Evolutionary conservation across 73 alveolate genomes (phyloP).

Genomic region (Paramecium sexaurelia): DNA sequence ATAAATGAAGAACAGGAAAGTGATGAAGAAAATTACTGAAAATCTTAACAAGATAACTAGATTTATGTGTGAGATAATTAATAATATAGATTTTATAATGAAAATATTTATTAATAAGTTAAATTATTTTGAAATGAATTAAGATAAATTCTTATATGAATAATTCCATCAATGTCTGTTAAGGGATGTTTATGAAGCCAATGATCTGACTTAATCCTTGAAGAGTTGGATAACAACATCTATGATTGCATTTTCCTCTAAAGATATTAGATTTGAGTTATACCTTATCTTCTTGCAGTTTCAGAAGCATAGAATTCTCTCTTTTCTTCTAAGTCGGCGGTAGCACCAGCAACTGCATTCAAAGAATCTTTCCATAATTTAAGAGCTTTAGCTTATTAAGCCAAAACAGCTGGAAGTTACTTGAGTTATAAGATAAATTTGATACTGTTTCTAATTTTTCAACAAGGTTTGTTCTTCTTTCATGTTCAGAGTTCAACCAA

Average conservation of each 20-base stretch:
- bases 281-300: slow-evolving; percentile 56
- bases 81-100: no score
- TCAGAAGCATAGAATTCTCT: slow-evolving; percentile 58
- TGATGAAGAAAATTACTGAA: neutral
- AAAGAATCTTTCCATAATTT: slow-evolving; percentile 48
- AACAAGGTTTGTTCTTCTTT: slow-evolving; percentile 20
- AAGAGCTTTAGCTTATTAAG: slow-evolving; percentile 54
- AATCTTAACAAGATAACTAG: no score
- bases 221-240: slow-evolving; percentile 44
- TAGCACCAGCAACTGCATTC: slow-evolving; percentile 61
- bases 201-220: slow-evolving; percentile 56
- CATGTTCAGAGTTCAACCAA: slow-evolving; percentile 47
- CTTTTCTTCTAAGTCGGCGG: slow-evolving; percentile 47
- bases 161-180: slow-evolving; percentile 48
- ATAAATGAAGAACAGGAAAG: no score
- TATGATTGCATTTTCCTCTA: slow-evolving; percentile 54
- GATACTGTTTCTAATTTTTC: slow-evolving; percentile 53
- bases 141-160: neutral
- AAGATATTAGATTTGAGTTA: neutral
- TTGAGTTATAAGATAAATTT: neutral
- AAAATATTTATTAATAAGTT: neutral
- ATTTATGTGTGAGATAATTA: no score
- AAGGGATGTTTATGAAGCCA: slow-evolving; percentile 61
- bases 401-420: slow-evolving; percentile 59
- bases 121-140: neutral